These are phyloP conservation scores for Euphorbia tirucalli DNA, from an alignment of 345 rosid genomes.

Conservation along the genomic window DNA sequence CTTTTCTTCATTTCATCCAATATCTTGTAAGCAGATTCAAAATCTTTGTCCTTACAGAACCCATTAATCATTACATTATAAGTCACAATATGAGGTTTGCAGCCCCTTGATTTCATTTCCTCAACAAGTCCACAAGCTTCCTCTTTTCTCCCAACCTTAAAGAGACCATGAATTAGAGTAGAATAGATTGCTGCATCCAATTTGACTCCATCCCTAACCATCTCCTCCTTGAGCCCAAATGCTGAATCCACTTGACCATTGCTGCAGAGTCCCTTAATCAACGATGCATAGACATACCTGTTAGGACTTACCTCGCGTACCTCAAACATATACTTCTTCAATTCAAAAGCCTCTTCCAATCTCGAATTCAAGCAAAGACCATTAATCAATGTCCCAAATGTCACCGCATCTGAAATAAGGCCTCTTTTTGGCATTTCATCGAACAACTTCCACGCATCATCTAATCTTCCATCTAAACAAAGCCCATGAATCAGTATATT, in stretches of 20 bases:
- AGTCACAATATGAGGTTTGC: constrained; percentile 53
- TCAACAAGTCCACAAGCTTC: constrained; percentile 46
- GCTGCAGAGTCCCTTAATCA: constrained; percentile 56
- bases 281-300: constrained; percentile 38
- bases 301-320: constrained; percentile 41
- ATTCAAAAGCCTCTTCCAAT: constrained; percentile 60
- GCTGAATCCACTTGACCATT: constrained; percentile 50
- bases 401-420: constrained; percentile 43
- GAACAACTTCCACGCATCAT: constrained; percentile 52
- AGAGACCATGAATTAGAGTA: constrained; percentile 51
- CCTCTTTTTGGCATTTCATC: constrained; percentile 61
- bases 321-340: constrained; percentile 60
- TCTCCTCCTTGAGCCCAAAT: constrained; percentile 65
- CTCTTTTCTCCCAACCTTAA: constrained; percentile 48
- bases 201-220: constrained; percentile 36
- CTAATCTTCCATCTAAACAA: constrained; percentile 35
- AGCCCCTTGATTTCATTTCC: constrained; percentile 60
- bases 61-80: constrained; percentile 62
- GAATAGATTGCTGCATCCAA: constrained; percentile 56
- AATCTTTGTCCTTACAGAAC: constrained; percentile 51
- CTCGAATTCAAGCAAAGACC: constrained; percentile 49
- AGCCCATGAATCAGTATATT: constrained; percentile 56
- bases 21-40: constrained; percentile 46
- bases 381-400: constrained; percentile 56
- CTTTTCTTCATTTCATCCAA: constrained; percentile 54